Evolutionary conservation across 257 asterid genomes (phyloP), one percentile per base, ranked within the genome.

Genomic region (Paulownia fortunei): DNA sequence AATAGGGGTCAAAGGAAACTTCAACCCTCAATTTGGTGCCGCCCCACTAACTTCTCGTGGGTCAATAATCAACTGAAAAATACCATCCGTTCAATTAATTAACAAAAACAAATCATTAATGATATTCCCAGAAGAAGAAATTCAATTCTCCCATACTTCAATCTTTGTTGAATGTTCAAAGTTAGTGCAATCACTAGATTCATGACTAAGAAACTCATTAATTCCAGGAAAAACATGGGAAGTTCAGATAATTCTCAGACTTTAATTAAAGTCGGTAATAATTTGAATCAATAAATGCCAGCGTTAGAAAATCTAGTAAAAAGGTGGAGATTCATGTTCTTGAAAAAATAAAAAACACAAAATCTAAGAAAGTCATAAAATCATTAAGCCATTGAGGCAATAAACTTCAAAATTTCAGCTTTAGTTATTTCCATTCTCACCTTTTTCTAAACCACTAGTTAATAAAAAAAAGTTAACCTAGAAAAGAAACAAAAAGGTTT

Each of bases 1-100:
- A n/a, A n/a, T n/a, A 30, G 27, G 69, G 69, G 87, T 82, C 90
- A 85, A 81, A 12, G 30, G 76, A 78, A 79, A 55, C 16, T 88
- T 75, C 86, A 70, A 54, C 82, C 71, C 79, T 60, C 56, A 42
- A 21, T 30, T 55, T 63, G 81, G 58, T 71, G 90, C 87, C 79
- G 82, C 84, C 87, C 84, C 88, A 82, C 84, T 44, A n/a, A 60
- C 51, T 39, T 58, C 37, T 77, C 24, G 23, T 67, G 27, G 78
- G 86, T 78, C 86, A 75, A 78, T 69, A 73, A 70, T 76, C 61
- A 75, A 68, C 36, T 56, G 61, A 74, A 75, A 72, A 76, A 60
- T 44, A 51, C 80, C 60, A 70, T 75, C 34, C 73, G 30, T 12
- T 55, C 41, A 61, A 39, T 10, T 5, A 63, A 32, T 4, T 9